Evolutionary conservation across 257 asterid genomes (phyloP), one percentile per base, ranked within the genome.

Genomic region (Solanum corneliomulleri): DNA sequence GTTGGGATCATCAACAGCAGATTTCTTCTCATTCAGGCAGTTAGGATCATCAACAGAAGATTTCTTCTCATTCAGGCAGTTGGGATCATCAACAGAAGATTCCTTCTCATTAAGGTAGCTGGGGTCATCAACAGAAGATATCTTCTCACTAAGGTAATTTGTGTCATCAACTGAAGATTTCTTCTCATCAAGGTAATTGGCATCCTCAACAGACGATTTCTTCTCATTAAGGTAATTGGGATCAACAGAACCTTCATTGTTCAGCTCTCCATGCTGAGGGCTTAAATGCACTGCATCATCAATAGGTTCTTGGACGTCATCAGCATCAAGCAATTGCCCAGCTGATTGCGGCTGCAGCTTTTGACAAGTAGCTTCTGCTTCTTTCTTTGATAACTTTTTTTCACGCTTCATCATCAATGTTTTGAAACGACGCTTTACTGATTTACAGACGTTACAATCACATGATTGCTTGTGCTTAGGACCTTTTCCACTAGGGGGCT

Each of bases 401-500:
- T 88, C 96, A 11, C 90, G 93, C 80, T 93, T 95, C 92, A 91
- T 89, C 96, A 92, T 93, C 81, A 93, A 82, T 84, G 97, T 95
- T 80, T 82, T 92, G 41, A 89, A 89, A 66, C 96, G 94, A 18
- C 95, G 96, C 83, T 92, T 92, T 49, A 92, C 86, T 23, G 95
- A 94, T 82, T 90, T 88, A 87, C 98, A 96, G 69, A 92, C 93
- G 13, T 90, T 90, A 60, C 98, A 95, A 7, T 91, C 92, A 9
- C 99, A 96, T 20, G 93, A 88, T 75, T 94, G 95, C 83, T 87
- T 83, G 90, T 95, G 98, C 86, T 93, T 94, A 9, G 93, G 89
- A 58, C 94, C 92, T 84, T 93, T 93, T 82, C 97, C 97, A 58
- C 96, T 95, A 42, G 99, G 94, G 52, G 97, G 97, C 88, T 95